Evolutionary conservation across 768 basidiomycete genomes (phyloP), one percentile per base, ranked within the genome.

Genomic region (Termitomyces sp.): DNA sequence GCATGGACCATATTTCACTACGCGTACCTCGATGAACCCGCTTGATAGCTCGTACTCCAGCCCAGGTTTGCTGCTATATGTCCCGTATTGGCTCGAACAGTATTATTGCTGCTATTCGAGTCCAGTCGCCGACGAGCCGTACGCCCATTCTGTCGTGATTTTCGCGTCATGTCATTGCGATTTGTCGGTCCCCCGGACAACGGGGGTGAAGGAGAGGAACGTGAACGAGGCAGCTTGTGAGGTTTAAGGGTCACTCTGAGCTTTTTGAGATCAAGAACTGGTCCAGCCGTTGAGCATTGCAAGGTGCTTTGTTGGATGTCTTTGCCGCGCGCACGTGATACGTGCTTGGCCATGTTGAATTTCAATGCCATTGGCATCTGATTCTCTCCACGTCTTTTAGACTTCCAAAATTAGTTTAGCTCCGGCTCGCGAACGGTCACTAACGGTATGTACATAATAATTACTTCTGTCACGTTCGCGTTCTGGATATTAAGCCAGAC

Each of bases 41-140:
- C 92, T 61, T 92, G 89, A 74, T 94, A 94, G 66, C 91, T 93
- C 13, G 91, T 92, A 68, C 90, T 94, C 87, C 91, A 85, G 66
- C 87, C 91, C 66, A 86, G 68, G 61, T 73, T 73, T 60, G 75
- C 72, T 46, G 58, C 56, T 48, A 61, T 59, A 57, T 65, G 71
- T 53, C 61, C 67, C 3, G 65, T 42, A 33, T 55, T 60, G 33
- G 73, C 67, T 53, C 68, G 69, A 24, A 68, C 59, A 13, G 70
- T 66, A 22, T 64, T 66, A 38, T 66, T 65, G 35, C 65, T 65
- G 60, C 65, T 63, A 64, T 55, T 68, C 22, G 77, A 78, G 57
- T 74, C 75, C 36, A 70, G 64, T 54, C 78, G 68, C 58, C 72
- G 73, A 58, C 78, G 75, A 66, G 71, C 73, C 68, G 69, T 68